Percentiles rank a stretch among this genome's conserved stretches.
Evolutionary conservation across 2,329 filamentous ascomycete species (phyloP).

Genomic region (Exserohilum turcica): DNA sequence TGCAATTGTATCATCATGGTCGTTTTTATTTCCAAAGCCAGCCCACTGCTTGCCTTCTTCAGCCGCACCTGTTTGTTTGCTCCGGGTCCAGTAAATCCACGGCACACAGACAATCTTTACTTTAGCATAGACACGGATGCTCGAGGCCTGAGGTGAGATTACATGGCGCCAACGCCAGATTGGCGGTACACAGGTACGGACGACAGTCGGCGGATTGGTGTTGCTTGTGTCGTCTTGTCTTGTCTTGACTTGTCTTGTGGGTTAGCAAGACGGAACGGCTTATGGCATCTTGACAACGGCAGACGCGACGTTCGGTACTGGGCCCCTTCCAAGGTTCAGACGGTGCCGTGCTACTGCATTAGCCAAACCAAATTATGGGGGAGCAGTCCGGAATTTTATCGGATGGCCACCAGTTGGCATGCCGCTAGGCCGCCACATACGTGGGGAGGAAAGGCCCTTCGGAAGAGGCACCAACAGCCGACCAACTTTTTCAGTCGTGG

Average conservation of each 20-base stretch:
- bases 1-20: slow-evolving; percentile 33
- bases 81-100: no score
- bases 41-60: no score
- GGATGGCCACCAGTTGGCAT: slow-evolving; percentile 26
- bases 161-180: no score
- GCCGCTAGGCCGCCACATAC: slow-evolving; percentile 2
- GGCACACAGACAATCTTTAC: no score
- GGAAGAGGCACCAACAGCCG: background rate
- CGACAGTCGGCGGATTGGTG: background rate
- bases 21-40: background rate
- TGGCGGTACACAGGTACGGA: no score
- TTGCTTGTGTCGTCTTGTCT: background rate
- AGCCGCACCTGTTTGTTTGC: no score
- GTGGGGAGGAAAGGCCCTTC: slow-evolving; percentile 1
- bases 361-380: slow-evolving; percentile 9
- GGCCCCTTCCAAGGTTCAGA: slow-evolving; percentile 8
- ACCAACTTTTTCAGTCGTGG: background rate
- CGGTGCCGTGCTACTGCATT: slow-evolving; percentile 7
- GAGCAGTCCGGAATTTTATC: slow-evolving; percentile 6
- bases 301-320: background rate
- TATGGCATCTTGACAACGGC: background rate
- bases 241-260: background rate
- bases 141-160: slow-evolving; percentile 15
- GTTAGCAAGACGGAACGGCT: background rate
- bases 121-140: slow-evolving; percentile 8